A percentile compares a stretch with the other conserved stretches of the same genome.
Conservation (phyloP, 2,329 filamentous ascomycete species). For the Calycina marina region DNA sequence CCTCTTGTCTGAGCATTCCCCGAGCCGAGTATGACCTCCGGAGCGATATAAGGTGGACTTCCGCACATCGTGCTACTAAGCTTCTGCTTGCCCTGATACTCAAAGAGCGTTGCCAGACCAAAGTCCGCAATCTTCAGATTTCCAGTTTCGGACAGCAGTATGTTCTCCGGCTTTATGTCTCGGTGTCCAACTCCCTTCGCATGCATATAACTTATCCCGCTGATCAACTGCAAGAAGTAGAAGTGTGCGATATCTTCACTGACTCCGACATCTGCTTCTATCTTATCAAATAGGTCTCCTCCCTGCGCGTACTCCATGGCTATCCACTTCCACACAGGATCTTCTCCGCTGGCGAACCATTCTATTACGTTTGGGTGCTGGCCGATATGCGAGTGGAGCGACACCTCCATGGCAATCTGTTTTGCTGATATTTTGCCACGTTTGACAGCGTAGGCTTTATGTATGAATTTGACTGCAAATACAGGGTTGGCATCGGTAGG, state of each 20-base stretch:
- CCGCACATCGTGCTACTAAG: constrained; percentile 81
- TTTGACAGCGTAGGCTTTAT: constrained; percentile 86
- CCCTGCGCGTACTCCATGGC: constrained; percentile 95
- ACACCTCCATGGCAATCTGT: constrained; percentile 84
- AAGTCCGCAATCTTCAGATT: constrained; percentile 94
- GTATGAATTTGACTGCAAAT: constrained; percentile 97
- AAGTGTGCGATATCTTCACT: constrained; percentile 87
- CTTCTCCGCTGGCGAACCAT: constrained; percentile 79
- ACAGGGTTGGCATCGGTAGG: constrained; percentile 53
- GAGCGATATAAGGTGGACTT: constrained; percentile 92
- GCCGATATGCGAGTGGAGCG: constrained; percentile 75
- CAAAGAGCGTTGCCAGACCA: constrained; percentile 85
- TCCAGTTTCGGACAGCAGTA: constrained; percentile 70
- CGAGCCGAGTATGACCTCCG: constrained; percentile 58
- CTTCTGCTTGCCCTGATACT: constrained; percentile 74
- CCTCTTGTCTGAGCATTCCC: constrained; percentile 30
- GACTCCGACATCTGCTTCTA: constrained; percentile 94
- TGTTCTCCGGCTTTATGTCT: constrained; percentile 89
- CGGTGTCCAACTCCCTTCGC: constrained; percentile 89
- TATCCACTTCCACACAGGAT: constrained; percentile 85
- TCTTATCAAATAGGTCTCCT: constrained; percentile 97
- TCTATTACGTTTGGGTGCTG: constrained; percentile 89
- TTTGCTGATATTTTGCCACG: constrained; percentile 79
- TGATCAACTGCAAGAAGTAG: constrained; percentile 86
- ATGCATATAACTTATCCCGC: constrained; percentile 89